Percentiles rank a stretch among this genome's conserved stretches.
Conservation (phyloP, 129 eudicot genomes). For the Glebionis coronaria region DNA sequence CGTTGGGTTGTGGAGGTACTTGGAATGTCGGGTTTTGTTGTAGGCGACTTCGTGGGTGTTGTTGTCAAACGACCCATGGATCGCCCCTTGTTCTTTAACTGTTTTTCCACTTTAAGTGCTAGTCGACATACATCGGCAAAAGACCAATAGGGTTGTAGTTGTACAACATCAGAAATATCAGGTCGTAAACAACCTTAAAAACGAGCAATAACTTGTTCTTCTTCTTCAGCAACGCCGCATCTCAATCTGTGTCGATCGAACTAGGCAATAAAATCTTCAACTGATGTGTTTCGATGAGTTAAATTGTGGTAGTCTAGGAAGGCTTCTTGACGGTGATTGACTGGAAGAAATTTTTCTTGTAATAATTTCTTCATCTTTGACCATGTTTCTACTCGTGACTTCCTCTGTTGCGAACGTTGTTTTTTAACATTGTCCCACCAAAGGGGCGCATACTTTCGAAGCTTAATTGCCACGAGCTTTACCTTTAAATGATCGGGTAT, state of each 20-base stretch:
- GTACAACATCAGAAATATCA: background rate
- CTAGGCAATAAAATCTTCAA: no score
- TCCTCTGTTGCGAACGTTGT: background rate
- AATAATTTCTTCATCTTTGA: background rate
- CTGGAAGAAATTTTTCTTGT: no score
- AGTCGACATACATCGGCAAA: background rate
- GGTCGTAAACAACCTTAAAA: background rate
- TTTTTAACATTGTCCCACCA: background rate
- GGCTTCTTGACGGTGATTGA: no score
- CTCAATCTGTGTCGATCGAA: background rate
- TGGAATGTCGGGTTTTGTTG: background rate
- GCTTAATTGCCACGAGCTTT: background rate
- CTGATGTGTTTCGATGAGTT: no score
- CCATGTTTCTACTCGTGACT: background rate
- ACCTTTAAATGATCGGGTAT: background rate
- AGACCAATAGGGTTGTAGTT: constrained; percentile 3
- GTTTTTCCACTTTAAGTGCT: background rate
- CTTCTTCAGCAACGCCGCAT: background rate
- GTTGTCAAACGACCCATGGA: background rate
- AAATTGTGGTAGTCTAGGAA: no score
- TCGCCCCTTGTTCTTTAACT: background rate
- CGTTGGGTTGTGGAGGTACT: background rate
- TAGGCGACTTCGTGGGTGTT: no score
- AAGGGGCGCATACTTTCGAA: background rate
- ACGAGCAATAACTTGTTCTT: constrained; percentile 7